Evolutionary conservation across 306 rosid species (phyloP).

Genomic region (Castanopsis chinensis): DNA sequence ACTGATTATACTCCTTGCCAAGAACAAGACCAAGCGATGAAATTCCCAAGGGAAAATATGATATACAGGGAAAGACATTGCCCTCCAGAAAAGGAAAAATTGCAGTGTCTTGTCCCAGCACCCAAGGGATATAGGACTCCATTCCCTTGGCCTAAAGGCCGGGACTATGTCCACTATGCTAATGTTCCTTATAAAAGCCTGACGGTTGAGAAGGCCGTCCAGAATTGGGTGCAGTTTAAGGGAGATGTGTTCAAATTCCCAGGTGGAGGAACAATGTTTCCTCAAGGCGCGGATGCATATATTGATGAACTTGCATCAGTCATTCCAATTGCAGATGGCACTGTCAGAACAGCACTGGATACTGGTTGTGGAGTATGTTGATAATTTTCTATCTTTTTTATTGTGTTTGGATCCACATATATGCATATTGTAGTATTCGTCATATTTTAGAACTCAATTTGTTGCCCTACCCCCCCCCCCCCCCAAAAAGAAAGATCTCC

Average conservation of each 20-base stretch:
- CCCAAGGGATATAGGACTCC: slow-evolving; percentile 79
- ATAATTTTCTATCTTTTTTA: not conserved
- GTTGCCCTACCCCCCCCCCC: no score
- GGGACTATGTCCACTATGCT: slow-evolving; percentile 83
- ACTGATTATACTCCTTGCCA: slow-evolving; percentile 96
- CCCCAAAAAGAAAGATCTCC: no score
- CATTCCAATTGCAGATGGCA: slow-evolving; percentile 81
- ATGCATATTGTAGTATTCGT: not conserved
- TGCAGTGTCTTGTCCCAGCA: slow-evolving; percentile 92
- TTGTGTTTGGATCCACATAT: not conserved
- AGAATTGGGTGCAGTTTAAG: slow-evolving; percentile 87
- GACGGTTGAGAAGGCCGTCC: slow-evolving; percentile 96
- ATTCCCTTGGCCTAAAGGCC: slow-evolving; percentile 96
- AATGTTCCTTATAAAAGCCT: slow-evolving; percentile 82
- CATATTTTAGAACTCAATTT: not conserved
- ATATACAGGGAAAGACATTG: slow-evolving; percentile 97
- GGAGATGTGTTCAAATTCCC: slow-evolving; percentile 96
- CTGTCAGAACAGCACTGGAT: slow-evolving; percentile 90
- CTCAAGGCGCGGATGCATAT: slow-evolving; percentile 91
- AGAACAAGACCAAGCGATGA: slow-evolving; percentile 96
- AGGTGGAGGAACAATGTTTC: slow-evolving; percentile 99
- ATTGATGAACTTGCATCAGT: slow-evolving; percentile 86
- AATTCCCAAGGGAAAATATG: slow-evolving; percentile 92
- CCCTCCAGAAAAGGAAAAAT: slow-evolving; percentile 73
- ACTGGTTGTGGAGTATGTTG: slow-evolving; percentile 91